Evolutionary conservation across 2,329 filamentous ascomycete species (phyloP), one percentile per base, ranked within the genome.

Genomic region (Penicillium sp.): DNA sequence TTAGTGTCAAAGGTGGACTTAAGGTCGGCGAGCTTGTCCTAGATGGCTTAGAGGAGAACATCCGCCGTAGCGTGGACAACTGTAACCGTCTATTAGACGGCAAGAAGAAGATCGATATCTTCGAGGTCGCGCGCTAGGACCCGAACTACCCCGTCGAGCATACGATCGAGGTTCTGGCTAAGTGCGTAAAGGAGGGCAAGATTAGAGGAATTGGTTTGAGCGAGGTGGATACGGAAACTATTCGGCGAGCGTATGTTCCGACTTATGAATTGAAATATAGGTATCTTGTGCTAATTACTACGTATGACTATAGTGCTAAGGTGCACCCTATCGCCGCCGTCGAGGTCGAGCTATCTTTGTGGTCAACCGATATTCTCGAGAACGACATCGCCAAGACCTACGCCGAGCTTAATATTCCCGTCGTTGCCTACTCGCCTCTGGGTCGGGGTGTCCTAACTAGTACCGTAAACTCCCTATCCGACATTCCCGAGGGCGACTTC

Each of bases 1-100:
- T 86, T 38, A 76, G 74, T 56, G 75, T 86, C 60, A 86, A 86
- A 67, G 82, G 82, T 23, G 78, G 74, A 6, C 29, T 71, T 26
- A 61, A 74, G 35, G 48, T 65, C 1, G 53, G 61, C 5, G 64
- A 55, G 7, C 55, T 72, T 29, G 44, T 42, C 1, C 72, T 76
- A 0, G 76, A 83, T 56, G 75, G 78, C 16, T 77, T 74, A 3
- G 74, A 77, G 6, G 74, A 76, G 34, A 73, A 72, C 35, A 70
- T 84, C 16, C 76, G 79, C 26, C 72, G 71, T 29, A 82, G 77
- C 5, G 69, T 86, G 34, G 78, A 85, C 46, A 77, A 79, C 45
- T 76, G 77, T 55, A 62, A 84, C 28, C 64, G 61, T 20, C 41
- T 75, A n/a, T 61, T 80, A 9, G 71, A 73, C n/a, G 77, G 77